Evolutionary conservation across 2,329 filamentous ascomycete species (phyloP).

Genomic region (Chalaropsis thielavioides): DNA sequence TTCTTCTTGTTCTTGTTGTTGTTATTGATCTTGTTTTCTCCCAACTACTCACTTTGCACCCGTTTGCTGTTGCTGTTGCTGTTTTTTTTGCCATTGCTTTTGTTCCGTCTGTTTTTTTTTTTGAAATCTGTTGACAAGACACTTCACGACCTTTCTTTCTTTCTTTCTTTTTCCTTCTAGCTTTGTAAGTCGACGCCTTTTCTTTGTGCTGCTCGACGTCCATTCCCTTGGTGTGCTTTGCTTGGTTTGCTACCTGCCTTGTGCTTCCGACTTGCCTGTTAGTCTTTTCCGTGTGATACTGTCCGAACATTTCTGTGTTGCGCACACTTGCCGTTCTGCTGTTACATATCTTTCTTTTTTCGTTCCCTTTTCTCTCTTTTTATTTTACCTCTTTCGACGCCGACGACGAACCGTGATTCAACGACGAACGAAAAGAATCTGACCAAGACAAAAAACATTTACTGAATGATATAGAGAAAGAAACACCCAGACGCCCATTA

Average conservation of each 20-base stretch:
- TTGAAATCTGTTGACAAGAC: too few species aligned
- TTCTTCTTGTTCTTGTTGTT: background rate
- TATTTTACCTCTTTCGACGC: background rate
- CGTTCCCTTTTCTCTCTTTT: background rate
- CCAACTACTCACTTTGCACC: too few species aligned
- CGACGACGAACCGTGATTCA: background rate
- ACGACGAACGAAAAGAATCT: background rate
- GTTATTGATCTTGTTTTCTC: background rate
- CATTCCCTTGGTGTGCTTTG: conserved; percentile 14
- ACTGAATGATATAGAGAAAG: background rate
- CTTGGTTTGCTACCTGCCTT: background rate
- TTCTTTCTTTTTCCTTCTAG: background rate
- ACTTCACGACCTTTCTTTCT: background rate
- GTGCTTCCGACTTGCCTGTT: conserved; percentile 4
- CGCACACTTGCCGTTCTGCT: background rate
- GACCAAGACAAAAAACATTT: background rate
- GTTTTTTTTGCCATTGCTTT: too few species aligned
- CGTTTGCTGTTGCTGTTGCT: background rate
- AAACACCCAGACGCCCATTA: conserved; percentile 1
- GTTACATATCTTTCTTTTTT: background rate
- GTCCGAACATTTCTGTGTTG: background rate
- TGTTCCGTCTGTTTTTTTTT: too few species aligned
- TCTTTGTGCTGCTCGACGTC: conserved; percentile 13
- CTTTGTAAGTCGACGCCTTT: background rate
- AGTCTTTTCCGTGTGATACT: conserved; percentile 8